phyloP scores from a whole-genome alignment of 1,284 basidiomycete genomes.

The Malassezia dermatis region DNA sequence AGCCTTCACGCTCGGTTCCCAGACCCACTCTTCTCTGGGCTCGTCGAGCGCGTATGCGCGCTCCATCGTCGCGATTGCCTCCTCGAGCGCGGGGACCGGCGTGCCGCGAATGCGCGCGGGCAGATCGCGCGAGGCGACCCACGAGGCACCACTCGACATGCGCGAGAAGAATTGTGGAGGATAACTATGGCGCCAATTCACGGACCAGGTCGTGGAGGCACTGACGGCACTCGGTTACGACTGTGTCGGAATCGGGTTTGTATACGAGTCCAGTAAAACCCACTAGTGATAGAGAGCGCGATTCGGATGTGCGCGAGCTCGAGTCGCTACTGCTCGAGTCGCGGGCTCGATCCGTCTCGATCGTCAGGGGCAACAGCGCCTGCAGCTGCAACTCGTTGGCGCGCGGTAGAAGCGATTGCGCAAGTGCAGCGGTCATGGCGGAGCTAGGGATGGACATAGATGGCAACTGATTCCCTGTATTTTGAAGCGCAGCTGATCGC shows the following conservation, averaged over 20 bases:
- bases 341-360: background rate
- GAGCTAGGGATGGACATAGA: background rate
- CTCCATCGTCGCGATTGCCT: background rate
- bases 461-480: background rate
- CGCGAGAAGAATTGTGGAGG: background rate
- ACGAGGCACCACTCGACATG: background rate
- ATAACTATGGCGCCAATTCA: background rate
- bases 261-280: constrained; percentile 1
- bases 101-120: background rate
- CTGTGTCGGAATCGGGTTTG: background rate
- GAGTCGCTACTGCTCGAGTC: background rate
- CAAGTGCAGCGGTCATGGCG: background rate
- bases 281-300: background rate
- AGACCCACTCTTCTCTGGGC: background rate
- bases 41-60: constrained; percentile 1
- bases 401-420: background rate
- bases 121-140: constrained; percentile 5
- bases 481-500: background rate
- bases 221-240: background rate
- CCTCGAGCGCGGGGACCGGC: background rate
- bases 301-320: background rate
- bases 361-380: background rate
- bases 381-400: constrained; percentile 1
- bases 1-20: background rate
- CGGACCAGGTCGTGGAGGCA: background rate